phyloP scores from a whole-genome alignment of 2,329 filamentous ascomycete species.

The Scedosporium boydii region DNA sequence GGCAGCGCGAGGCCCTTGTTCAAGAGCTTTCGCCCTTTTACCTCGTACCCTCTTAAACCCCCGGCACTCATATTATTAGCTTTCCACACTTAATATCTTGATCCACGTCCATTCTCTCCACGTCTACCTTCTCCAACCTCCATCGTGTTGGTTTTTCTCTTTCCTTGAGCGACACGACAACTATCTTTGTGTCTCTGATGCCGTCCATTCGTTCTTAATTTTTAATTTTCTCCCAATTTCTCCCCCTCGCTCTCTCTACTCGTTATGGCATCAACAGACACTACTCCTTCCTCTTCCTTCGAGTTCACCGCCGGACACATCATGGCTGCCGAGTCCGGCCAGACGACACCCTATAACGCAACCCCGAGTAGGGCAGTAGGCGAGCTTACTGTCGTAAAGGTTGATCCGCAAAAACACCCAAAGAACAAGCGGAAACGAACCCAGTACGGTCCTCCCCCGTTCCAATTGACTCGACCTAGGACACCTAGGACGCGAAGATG shows the following conservation, averaged over 20 bases:
- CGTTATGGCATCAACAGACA: slow-evolving; percentile 2
- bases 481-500: too few species aligned
- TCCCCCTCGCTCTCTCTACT: not conserved
- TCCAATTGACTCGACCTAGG: not conserved
- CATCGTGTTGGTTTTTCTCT: not conserved
- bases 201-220: slow-evolving; percentile 5
- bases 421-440: slow-evolving; percentile 12
- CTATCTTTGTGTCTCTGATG: not conserved
- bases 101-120: not conserved
- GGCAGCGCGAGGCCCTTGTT: slow-evolving; percentile 1
- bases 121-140: not conserved
- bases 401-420: slow-evolving; percentile 11
- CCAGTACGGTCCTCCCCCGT: slow-evolving; percentile 7
- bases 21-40: not conserved
- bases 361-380: not conserved
- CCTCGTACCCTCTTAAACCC: slow-evolving; percentile 1
- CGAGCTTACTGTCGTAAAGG: slow-evolving; percentile 11
- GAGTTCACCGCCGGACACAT: not conserved
- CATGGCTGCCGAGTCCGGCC: not conserved
- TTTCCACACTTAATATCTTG: not conserved
- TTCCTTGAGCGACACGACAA: not conserved
- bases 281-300: slow-evolving; percentile 4
- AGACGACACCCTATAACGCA: not conserved
- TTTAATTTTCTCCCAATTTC: not conserved
- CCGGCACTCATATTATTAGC: not conserved